These are phyloP conservation scores for Diaporthe humulicola DNA, from an alignment of 2,329 filamentous ascomycete species.

Conservation along the genomic window DNA sequence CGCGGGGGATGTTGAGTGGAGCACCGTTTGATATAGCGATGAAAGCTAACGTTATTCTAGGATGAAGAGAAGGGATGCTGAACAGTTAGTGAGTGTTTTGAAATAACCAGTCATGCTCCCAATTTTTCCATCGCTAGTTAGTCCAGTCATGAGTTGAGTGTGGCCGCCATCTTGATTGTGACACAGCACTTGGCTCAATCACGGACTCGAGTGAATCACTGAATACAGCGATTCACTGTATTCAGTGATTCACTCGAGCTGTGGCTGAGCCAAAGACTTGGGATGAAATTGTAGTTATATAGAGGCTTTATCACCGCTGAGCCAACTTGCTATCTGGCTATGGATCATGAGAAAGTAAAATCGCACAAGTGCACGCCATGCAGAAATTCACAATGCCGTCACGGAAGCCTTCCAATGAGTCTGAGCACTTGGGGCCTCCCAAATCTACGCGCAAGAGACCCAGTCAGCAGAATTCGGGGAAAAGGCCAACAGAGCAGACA, in stretches of 20 bases:
- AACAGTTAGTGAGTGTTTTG: background rate
- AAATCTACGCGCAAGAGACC: background rate
- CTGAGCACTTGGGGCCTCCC: too few species aligned
- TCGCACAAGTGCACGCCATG: background rate
- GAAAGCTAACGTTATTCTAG: background rate
- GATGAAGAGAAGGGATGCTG: background rate
- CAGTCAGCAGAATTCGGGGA: background rate
- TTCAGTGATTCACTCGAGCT: background rate
- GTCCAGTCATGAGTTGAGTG: background rate
- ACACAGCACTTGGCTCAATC: background rate
- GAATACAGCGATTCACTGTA: background rate
- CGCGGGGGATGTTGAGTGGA: background rate
- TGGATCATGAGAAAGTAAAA: too few species aligned
- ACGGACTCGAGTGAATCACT: conserved; percentile 9
- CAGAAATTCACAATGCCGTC: background rate
- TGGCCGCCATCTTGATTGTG: background rate
- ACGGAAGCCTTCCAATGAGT: background rate
- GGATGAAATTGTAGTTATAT: background rate
- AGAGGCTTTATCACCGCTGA: too few species aligned
- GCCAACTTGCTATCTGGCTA: too few species aligned
- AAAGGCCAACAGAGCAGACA: background rate
- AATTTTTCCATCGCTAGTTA: background rate
- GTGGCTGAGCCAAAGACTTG: background rate
- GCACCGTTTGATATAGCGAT: background rate
- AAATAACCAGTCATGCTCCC: background rate